These are phyloP conservation scores for Pseudocercospora ulei DNA, from an alignment of 2,329 filamentous ascomycete species.

Conservation along the genomic window DNA sequence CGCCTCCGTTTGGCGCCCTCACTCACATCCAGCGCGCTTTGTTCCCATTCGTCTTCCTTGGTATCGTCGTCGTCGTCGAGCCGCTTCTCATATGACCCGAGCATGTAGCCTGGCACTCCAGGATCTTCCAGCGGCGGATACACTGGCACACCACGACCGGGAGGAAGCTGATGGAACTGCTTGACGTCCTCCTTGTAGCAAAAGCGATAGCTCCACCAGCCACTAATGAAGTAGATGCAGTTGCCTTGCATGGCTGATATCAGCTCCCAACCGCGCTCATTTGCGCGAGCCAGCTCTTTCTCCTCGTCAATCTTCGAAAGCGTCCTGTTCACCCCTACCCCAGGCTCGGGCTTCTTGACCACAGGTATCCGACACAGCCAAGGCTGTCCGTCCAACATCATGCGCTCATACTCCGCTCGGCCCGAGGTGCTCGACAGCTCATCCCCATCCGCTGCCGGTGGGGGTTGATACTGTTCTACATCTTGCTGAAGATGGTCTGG, in stretches of 20 bases:
- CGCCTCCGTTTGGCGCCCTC: constrained; percentile 27
- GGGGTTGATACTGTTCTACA: constrained; percentile 22
- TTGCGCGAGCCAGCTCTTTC: constrained; percentile 67
- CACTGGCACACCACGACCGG: constrained; percentile 54
- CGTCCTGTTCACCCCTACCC: constrained; percentile 26
- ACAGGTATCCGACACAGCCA: constrained; percentile 81
- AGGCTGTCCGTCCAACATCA: constrained; percentile 58
- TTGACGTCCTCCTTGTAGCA: constrained; percentile 81
- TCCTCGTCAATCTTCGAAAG: constrained; percentile 55
- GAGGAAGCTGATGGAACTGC: constrained; percentile 78
- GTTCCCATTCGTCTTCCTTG: constrained; percentile 23
- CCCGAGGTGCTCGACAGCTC: constrained; percentile 15
- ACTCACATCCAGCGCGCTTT: constrained; percentile 28
- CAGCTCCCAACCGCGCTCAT: constrained; percentile 67
- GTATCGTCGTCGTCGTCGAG: constrained; percentile 29
- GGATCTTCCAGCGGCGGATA: constrained; percentile 70
- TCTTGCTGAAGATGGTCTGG: not conserved
- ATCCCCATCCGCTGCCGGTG: constrained; percentile 11
- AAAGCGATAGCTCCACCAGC: constrained; percentile 95
- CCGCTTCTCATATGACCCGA: constrained; percentile 51
- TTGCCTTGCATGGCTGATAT: constrained; percentile 64
- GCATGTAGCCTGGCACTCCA: constrained; percentile 62
- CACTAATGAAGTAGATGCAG: constrained; percentile 74
- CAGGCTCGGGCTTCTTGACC: constrained; percentile 46
- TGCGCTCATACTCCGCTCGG: constrained; percentile 54